phyloP scores from a whole-genome alignment of 2,329 filamentous ascomycete species.

The Leptosphaerulina australis region DNA sequence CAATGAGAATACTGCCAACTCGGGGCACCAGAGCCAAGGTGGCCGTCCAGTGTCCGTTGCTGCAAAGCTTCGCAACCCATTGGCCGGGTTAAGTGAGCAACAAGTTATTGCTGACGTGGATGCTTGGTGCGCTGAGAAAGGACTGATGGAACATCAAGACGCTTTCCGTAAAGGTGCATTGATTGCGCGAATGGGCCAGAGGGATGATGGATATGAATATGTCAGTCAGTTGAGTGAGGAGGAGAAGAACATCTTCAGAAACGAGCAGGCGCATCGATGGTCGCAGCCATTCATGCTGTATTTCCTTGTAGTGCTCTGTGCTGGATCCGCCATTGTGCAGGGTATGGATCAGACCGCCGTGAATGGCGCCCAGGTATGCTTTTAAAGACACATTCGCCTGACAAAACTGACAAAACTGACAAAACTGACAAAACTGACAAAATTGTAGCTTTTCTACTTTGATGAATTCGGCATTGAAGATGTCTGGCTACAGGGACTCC shows the following conservation, averaged over 20 bases:
- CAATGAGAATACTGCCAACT: conserved; percentile 27
- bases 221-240: conserved; percentile 58
- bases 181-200: conserved; percentile 53
- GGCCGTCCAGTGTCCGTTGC: conserved; percentile 26
- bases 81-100: conserved; percentile 59
- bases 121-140: conserved; percentile 58
- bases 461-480: conserved; percentile 34
- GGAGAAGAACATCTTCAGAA: conserved; percentile 63
- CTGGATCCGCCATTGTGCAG: conserved; percentile 72
- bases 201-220: conserved; percentile 56
- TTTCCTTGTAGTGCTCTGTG: conserved; percentile 69
- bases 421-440: too few species aligned
- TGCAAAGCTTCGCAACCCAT: conserved; percentile 58
- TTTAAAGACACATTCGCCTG: too few species aligned
- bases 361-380: conserved; percentile 39
- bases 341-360: conserved; percentile 53
- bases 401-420: too few species aligned
- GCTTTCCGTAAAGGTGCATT: conserved; percentile 59
- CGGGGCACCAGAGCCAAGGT: conserved; percentile 2
- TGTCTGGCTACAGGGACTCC: conserved; percentile 37
- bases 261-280: conserved; percentile 71
- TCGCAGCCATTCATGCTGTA: conserved; percentile 70
- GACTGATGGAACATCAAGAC: conserved; percentile 56
- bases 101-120: conserved; percentile 62
- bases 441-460: conserved; percentile 36